Conservation (phyloP, 2,329 filamentous ascomycete species). For the Blastomyces emzantsi region DNA sequence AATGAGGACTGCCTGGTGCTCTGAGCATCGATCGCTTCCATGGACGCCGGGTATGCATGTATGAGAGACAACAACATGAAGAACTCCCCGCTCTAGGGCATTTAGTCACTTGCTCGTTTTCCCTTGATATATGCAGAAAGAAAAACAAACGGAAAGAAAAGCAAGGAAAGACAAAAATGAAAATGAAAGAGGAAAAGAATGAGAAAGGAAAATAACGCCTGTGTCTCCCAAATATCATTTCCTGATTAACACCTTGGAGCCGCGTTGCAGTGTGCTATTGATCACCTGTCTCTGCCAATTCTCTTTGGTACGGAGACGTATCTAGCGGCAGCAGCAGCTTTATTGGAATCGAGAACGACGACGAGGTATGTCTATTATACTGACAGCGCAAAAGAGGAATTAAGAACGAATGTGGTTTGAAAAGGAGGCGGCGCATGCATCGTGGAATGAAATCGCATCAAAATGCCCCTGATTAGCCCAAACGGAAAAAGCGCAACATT, state of each 20-base stretch:
- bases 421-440: not conserved
- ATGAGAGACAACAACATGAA: not conserved
- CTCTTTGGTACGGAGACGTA: not conserved
- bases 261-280: not conserved
- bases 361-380: not conserved
- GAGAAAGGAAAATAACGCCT: not conserved
- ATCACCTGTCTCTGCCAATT: not conserved
- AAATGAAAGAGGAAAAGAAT: not conserved
- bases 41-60: not conserved
- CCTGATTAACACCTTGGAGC: not conserved
- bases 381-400: not conserved
- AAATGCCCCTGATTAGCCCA: not conserved
- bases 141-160: not conserved
- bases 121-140: conserved; percentile 4
- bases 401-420: not conserved
- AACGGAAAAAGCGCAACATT: not conserved
- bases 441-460: not conserved
- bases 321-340: not conserved
- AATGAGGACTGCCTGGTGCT: not conserved
- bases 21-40: not conserved
- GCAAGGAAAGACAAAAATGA: not conserved
- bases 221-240: not conserved
- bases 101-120: conserved; percentile 6
- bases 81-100: not conserved
- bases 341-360: not conserved